These are phyloP conservation scores for Penicillium sp. DNA, from an alignment of 2,329 filamentous ascomycete species.

Conservation along the genomic window DNA sequence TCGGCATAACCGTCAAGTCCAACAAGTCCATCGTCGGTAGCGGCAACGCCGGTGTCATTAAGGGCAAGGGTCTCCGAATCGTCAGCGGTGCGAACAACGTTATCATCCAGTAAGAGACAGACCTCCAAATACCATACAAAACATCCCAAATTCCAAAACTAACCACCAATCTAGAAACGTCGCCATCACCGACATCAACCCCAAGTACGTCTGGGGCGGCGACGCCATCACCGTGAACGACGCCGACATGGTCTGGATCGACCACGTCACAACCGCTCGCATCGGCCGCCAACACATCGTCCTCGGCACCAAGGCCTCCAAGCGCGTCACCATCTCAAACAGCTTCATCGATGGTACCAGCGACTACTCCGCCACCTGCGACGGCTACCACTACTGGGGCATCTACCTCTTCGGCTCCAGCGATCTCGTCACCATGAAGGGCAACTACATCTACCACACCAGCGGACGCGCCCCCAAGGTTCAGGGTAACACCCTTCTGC, in stretches of 20 bases:
- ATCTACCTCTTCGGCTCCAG: constrained; percentile 5
- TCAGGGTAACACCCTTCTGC: constrained; percentile 3
- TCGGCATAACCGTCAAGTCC: constrained; percentile 7
- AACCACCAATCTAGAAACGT: constrained; percentile 10
- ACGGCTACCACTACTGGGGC: constrained; percentile 9
- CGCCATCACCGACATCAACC: constrained; percentile 7
- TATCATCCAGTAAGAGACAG: constrained; percentile 7
- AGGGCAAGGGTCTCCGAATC: constrained; percentile 7
- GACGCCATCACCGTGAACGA: constrained; percentile 8
- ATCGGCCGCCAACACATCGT: constrained; percentile 9
- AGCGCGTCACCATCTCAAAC: constrained; percentile 7
- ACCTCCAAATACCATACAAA: neutral
- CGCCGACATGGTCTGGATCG: constrained; percentile 6
- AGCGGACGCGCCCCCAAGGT: constrained; percentile 6
- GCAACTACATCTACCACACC: constrained; percentile 10
- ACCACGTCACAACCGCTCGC: constrained; percentile 9
- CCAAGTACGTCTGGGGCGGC: constrained; percentile 9
- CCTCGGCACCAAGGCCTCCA: constrained; percentile 4
- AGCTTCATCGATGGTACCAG: constrained; percentile 8
- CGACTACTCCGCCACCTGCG: constrained; percentile 6
- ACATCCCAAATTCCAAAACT: neutral
- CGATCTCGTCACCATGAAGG: constrained; percentile 8
- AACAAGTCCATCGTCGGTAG: constrained; percentile 8
- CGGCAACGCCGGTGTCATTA: constrained; percentile 3
- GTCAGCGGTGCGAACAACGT: constrained; percentile 4